Base-by-base conservation (phyloP, 2,329 filamentous ascomycete genomes). In the Pseudopithomyces maydicus region DNA sequence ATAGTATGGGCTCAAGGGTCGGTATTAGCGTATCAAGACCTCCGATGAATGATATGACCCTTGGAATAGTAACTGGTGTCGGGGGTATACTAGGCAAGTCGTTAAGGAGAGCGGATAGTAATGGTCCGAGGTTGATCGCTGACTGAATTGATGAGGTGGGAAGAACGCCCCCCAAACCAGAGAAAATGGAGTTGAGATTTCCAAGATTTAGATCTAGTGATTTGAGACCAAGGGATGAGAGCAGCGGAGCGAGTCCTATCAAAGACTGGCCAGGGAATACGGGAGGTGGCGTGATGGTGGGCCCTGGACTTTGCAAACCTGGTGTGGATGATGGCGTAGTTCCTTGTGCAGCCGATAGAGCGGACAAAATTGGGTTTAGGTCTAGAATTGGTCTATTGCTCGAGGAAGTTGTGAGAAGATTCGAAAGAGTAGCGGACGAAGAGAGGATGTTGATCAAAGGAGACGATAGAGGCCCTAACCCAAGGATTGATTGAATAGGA, bases 61-160 rank as follows among this genome's bases (percentile, higher is more conserved):
- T n/a, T n/a, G n/a, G n/a, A n/a, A n/a, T n/a, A n/a, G 6, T 29
- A 26, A 33, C 22, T 15, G 23, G 22, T 17, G 7, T 14, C 23
- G n/a, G 43, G 11, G 6, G 23, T 45, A 15, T 32, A 23, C n/a
- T 23, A 44, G 38, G 49, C 6, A 15, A 22, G 15, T 22, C 19
- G 6, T 26, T 36, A 44, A n/a, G 22, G 42, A 55, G 29, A 4
- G 46, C 17, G 6, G 47, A 47, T 41, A 46, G 22, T 38, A 45
- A 8, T n/a, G 47, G 46, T 20, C 29, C 20, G 36, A 51, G 46
- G n/a, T 51, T 41, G 32, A 51, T 45, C n/a, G 22, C n/a, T 46
- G 39, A 32, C 42, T 41, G 23, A 3, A 22, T 10, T 20, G 29
- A 11, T 11, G 41, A 35, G 36, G 39, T 41, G 2, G 26, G 41